These are phyloP conservation scores for Pleoardoris graminearum DNA, from an alignment of 2,329 filamentous ascomycete genomes.

Conservation along the genomic window DNA sequence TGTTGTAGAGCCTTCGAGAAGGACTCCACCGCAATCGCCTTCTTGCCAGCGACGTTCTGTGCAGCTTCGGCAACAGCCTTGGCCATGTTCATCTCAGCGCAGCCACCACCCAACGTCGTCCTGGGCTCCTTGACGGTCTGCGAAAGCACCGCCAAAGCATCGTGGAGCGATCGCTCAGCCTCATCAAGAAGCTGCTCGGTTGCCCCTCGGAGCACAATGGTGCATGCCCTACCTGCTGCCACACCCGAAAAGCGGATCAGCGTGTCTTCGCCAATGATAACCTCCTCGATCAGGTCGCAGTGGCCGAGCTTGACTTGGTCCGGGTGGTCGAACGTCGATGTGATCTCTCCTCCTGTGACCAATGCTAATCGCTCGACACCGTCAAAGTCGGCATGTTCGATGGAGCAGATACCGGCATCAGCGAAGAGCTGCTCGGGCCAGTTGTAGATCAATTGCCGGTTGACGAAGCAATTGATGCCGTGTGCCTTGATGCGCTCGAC, in stretches of 20 bases:
- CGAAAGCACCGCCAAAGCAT: slow-evolving; percentile 92
- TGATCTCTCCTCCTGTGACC: slow-evolving; percentile 95
- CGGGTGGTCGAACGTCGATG: slow-evolving; percentile 96
- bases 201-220: slow-evolving; percentile 91
- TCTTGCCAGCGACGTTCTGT: slow-evolving; percentile 94
- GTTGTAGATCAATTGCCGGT: slow-evolving; percentile 99
- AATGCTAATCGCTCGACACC: slow-evolving; percentile 93
- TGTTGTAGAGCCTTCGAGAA: slow-evolving; percentile 90
- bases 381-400: slow-evolving; percentile 98
- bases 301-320: slow-evolving; percentile 95
- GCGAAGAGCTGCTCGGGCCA: slow-evolving; percentile 99
- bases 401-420: slow-evolving; percentile 96
- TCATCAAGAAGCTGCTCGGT: slow-evolving; percentile 97
- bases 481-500: slow-evolving; percentile 98
- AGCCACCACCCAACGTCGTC: slow-evolving; percentile 92
- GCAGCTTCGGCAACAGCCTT: slow-evolving; percentile 94
- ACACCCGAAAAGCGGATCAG: slow-evolving; percentile 97
- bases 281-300: slow-evolving; percentile 94
- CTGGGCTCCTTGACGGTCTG: slow-evolving; percentile 94
- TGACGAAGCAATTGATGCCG: slow-evolving; percentile 99
- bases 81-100: slow-evolving; percentile 98
- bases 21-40: slow-evolving; percentile 86
- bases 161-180: slow-evolving; percentile 92
- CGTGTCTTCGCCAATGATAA: slow-evolving; percentile 97
- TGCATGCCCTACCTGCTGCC: slow-evolving; percentile 90